Evolutionary conservation across 2,329 filamentous ascomycete species (phyloP).

Genomic region (Xylariaceae sp.): DNA sequence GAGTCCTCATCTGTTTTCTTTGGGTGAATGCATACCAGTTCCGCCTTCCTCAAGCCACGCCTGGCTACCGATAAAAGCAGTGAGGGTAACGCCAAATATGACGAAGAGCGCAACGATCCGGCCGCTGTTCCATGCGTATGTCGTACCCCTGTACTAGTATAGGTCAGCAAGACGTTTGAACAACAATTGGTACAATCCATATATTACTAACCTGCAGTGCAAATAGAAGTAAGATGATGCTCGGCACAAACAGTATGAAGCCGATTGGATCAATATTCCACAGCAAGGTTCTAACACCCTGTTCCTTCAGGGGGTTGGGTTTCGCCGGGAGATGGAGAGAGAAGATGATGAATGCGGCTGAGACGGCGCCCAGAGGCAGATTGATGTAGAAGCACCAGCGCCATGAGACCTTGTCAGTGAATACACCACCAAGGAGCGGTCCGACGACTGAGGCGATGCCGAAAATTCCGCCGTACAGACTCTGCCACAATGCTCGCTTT

Average conservation of each 20-base stretch:
- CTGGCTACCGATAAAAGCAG: slow-evolving; percentile 29
- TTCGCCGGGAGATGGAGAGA: slow-evolving; percentile 10
- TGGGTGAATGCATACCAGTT: background rate
- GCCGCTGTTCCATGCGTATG: slow-evolving; percentile 29
- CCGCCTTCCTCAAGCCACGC: slow-evolving; percentile 14
- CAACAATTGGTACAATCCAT: background rate
- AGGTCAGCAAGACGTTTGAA: background rate
- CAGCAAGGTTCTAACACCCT: slow-evolving; percentile 7
- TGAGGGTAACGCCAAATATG: slow-evolving; percentile 27
- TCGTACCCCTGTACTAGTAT: slow-evolving; percentile 36
- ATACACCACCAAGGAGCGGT: slow-evolving; percentile 14
- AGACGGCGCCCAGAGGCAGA: slow-evolving; percentile 19
- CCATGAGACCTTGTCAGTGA: slow-evolving; percentile 16
- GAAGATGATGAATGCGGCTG: slow-evolving; percentile 13
- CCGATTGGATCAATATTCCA: slow-evolving; percentile 15
- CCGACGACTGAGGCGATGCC: slow-evolving; percentile 31
- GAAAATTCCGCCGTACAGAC: slow-evolving; percentile 37
- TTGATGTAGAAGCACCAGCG: slow-evolving; percentile 15
- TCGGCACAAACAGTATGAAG: slow-evolving; percentile 6
- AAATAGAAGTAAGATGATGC: slow-evolving; percentile 38
- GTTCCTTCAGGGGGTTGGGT: background rate
- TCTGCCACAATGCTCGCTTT: slow-evolving; percentile 21
- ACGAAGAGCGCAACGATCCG: slow-evolving; percentile 33
- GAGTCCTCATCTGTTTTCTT: background rate
- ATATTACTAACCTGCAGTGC: slow-evolving; percentile 30